Evolutionary conservation across 495 filamentous ascomycete species (phyloP).

Genomic region (Xylaria flabelliformis): DNA sequence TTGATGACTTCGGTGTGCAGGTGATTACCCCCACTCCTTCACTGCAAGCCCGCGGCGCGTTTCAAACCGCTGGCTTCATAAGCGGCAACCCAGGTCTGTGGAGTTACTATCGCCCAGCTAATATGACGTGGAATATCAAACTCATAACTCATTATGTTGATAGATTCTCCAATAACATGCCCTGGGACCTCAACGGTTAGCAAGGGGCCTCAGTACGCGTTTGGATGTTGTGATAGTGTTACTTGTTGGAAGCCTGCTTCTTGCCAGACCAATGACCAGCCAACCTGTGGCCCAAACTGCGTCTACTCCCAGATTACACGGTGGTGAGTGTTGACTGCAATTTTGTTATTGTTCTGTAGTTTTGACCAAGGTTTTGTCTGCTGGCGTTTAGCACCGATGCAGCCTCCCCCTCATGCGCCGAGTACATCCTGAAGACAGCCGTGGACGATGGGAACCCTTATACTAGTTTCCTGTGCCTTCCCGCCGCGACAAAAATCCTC

Average conservation of each 20-base stretch:
- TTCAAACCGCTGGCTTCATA: conserved; percentile 15
- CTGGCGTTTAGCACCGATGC: not conserved
- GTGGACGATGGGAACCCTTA: not conserved
- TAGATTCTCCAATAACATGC: conserved; percentile 10
- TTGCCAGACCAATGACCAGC: conserved; percentile 2
- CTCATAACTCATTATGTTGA: not conserved
- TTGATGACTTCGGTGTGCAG: not conserved
- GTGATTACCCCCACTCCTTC: conserved; percentile 1
- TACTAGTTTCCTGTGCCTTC: conserved; percentile 6
- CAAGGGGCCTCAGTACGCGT: conserved; percentile 6
- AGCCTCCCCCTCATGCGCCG: conserved; percentile 3
- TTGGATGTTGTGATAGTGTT: not conserved
- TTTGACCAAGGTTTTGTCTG: not conserved
- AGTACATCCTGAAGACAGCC: not conserved
- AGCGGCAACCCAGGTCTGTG: conserved; percentile 11
- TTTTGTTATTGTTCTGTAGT: not conserved
- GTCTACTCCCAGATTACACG: not conserved
- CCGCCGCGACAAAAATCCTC: not conserved
- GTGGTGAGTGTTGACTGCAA: not conserved
- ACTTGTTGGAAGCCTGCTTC: conserved; percentile 12
- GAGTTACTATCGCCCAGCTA: not conserved
- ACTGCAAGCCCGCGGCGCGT: conserved; percentile 5
- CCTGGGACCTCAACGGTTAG: not conserved
- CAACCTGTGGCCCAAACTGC: conserved; percentile 2
- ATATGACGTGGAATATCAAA: not conserved